These are phyloP conservation scores for Candida quercuum DNA, from an alignment of 805 yeast species.

Conservation along the genomic window DNA sequence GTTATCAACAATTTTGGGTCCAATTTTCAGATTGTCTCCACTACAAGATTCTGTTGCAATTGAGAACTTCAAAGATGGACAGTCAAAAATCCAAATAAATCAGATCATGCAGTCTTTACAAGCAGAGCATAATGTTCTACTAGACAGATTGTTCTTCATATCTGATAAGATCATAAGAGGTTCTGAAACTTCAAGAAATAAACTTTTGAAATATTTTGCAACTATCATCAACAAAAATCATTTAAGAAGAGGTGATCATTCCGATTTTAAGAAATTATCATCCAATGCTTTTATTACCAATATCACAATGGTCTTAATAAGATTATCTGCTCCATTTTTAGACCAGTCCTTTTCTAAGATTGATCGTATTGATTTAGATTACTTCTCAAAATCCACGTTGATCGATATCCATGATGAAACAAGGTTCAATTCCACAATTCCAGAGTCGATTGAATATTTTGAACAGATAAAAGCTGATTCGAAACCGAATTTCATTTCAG, in stretches of 20 bases:
- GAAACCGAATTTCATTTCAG: constrained; percentile 78
- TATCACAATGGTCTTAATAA: constrained; percentile 58
- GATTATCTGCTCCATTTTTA: constrained; percentile 79
- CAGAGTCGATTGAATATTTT: constrained; percentile 60
- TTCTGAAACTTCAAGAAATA: constrained; percentile 56
- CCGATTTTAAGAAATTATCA: constrained; percentile 59
- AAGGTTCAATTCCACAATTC: constrained; percentile 68
- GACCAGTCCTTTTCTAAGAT: constrained; percentile 61
- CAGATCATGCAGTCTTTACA: constrained; percentile 55
- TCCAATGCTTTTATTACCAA: constrained; percentile 82
- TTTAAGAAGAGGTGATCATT: constrained; percentile 81
- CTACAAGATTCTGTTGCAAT: constrained; percentile 45
- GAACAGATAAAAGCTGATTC: constrained; percentile 31
- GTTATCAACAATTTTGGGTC: constrained; percentile 64
- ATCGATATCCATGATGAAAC: constrained; percentile 78
- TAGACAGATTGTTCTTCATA: constrained; percentile 63
- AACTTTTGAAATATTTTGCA: constrained; percentile 63
- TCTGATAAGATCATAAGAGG: constrained; percentile 74
- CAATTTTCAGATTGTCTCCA: constrained; percentile 73
- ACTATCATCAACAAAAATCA: constrained; percentile 77
- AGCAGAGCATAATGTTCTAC: constrained; percentile 52
- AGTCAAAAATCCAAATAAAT: constrained; percentile 38
- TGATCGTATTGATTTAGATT: constrained; percentile 71
- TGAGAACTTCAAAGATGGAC: constrained; percentile 36
- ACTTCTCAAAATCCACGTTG: constrained; percentile 48